Evolutionary conservation across 2,329 filamentous ascomycete species (phyloP), one percentile per base, ranked within the genome.

Genomic region (Tolypocladium inflatum): DNA sequence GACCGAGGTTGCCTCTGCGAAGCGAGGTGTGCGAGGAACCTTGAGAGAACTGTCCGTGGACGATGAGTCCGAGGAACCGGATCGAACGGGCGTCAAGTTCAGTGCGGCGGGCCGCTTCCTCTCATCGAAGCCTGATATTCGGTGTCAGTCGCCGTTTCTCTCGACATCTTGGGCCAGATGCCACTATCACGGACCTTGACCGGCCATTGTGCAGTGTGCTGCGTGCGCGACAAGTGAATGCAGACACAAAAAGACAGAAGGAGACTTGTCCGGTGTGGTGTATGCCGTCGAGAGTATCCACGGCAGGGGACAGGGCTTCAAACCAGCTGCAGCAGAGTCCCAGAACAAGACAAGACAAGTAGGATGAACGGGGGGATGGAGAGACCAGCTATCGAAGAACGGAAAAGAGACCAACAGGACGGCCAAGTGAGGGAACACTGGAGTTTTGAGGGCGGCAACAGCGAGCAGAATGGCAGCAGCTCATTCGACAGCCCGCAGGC

Each of bases 1-100:
- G 55, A 92, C 85, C 35, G 88, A 82, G 37, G 89, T 93, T 51
- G 88, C 89, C 77, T 92, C 89, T 57, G 87, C 88, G 68, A 93
- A 93, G 68, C 89, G 86, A 66, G 89, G 87, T 65, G 87, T 88
- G 68, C 89, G 82, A 61, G 87, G 87, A 43, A 82, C 78, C 75
- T 88, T 89, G 63, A 85, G 75, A 19, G 82, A 85, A 51, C 76
- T 78, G 63, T 76, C 74, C 58, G 80, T 80, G 35, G 80, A 81
- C 43, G 75, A 76, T 17, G 80, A 83, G 55, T 74, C 74, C 52
- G 76, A 76, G 6, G 81, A 79, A 33, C 72, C 74, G 55, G 79
- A 76, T 59, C 80, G 77, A 58, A 73, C 70, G 33, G 80, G 76
- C 35, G 76, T 72, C 58, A 85, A 73, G 63, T 82, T 80, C 55